Base-by-base conservation (phyloP, 768 basidiomycete species). In the Boletales sp. region DNA sequence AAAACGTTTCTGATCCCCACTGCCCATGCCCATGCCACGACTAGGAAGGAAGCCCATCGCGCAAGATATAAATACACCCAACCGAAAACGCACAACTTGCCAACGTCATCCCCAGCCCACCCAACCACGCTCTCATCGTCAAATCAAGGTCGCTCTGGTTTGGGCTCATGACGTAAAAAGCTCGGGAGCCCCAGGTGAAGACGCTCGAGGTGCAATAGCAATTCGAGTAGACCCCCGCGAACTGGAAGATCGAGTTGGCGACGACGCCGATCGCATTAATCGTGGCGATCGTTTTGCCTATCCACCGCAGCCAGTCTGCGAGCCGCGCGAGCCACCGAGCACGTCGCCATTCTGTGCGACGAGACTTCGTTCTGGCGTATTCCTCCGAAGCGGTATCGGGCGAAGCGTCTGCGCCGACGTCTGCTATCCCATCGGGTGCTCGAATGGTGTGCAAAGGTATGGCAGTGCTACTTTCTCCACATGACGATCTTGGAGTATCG, bases 41-140 rank as follows among this genome's bases (percentile, higher is more conserved):
- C 21, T 51, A 60, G 1, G n/a, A 39, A 30, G 52, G 55, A 10
- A 63, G 30, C 8, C 57, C 39, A 32, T 72, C 63, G 5, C 59
- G 49, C 11, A 65, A 32, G 13, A 72, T 50, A 44, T 62, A 65
- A 2, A 73, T 60, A 47, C 59, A 58, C 2, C 58, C 54, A 0
- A 68, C 57, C 30, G 67, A 72, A 29, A 62, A 19, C 0, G 42
- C 12, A 4, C 65, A 66, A 48, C 47, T 57, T 1, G 44, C 42
- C 31, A 60, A 52, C 4, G 67, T 64, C 2, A 76, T 56, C 10
- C 48, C 54, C 0, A 72, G 62, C 1, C 66, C 74, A 0, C 72
- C 70, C 38, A 68, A 63, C 74, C 75, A 75, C 11, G 69, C 69
- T 0, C 12, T 29, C 34, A 47, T 62, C 58, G 69, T 68, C 38